These are phyloP conservation scores for Besnoitia besnoiti DNA, from an alignment of 169 alveolate genomes.

Conservation along the genomic window DNA sequence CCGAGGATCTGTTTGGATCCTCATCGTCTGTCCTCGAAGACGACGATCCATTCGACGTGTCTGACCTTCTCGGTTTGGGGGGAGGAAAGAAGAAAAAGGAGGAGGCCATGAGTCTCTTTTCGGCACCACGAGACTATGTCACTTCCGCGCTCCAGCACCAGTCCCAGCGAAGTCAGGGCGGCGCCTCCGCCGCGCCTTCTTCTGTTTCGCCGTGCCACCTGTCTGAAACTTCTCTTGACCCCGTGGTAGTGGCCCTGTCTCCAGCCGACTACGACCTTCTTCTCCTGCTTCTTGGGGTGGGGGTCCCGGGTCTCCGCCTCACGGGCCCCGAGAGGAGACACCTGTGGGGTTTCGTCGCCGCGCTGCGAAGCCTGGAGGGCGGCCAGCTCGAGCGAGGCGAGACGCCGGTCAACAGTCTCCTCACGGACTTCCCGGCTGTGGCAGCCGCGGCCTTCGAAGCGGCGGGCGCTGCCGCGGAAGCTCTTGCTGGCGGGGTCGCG, in stretches of 20 bases:
- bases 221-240: neutral
- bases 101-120: neutral
- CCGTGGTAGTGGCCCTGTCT: neutral
- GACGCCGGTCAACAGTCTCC: neutral
- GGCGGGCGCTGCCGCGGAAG: constrained; percentile 32
- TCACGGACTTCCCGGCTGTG: constrained; percentile 60
- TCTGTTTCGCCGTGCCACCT: neutral
- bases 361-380: constrained; percentile 43
- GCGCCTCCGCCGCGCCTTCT: neutral
- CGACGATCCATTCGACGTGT: constrained; percentile 58
- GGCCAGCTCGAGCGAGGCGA: constrained; percentile 21
- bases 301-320: constrained; percentile 50
- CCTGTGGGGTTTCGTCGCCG: constrained; percentile 43
- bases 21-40: constrained; percentile 34
- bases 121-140: neutral
- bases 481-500: neutral
- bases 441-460: constrained; percentile 45
- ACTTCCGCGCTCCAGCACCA: neutral
- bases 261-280: constrained; percentile 41
- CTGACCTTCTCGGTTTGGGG: constrained; percentile 31
- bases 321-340: constrained; percentile 56
- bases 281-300: constrained; percentile 43
- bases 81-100: neutral
- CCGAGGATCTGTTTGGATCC: constrained; percentile 6
- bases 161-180: neutral